These are phyloP conservation scores for Diplodia sapinea DNA, from an alignment of 2,329 filamentous ascomycete species.

Conservation along the genomic window DNA sequence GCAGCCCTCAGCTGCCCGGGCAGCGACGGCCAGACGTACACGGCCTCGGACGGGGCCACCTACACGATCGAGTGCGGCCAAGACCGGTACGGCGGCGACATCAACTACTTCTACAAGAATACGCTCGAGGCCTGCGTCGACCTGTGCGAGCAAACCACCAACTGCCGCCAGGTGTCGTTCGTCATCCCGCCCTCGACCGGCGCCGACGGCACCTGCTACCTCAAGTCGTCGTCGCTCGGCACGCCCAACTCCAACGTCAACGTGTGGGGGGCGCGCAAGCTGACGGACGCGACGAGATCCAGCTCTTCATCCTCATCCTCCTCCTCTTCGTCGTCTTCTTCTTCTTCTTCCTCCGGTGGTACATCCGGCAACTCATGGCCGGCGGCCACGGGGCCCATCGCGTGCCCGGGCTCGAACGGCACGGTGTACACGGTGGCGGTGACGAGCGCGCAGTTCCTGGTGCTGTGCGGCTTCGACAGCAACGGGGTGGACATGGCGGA, in stretches of 20 bases:
- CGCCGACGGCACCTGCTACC: slow-evolving; percentile 23
- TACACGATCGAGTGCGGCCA: slow-evolving; percentile 38
- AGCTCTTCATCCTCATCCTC: neutral
- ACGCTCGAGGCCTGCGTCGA: slow-evolving; percentile 36
- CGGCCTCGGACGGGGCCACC: slow-evolving; percentile 34
- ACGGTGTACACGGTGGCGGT: slow-evolving; percentile 14
- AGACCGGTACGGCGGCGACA: slow-evolving; percentile 39
- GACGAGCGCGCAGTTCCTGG: neutral
- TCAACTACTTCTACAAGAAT: slow-evolving; percentile 31
- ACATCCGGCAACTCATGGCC: neutral
- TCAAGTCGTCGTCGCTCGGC: slow-evolving; percentile 16
- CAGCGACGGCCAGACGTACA: slow-evolving; percentile 34
- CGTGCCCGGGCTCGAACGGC: slow-evolving; percentile 9
- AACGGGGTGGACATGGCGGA: slow-evolving; percentile 21
- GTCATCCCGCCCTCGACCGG: neutral
- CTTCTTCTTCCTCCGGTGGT: neutral
- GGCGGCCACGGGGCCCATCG: neutral
- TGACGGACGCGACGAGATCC: neutral
- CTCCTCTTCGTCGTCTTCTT: neutral
- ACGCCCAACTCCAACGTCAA: neutral
- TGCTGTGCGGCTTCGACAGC: slow-evolving; percentile 2
- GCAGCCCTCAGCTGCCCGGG: slow-evolving; percentile 34
- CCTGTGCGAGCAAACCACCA: slow-evolving; percentile 36
- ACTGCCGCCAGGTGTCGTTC: slow-evolving; percentile 38
- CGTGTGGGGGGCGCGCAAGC: slow-evolving; percentile 25